phyloP scores from a whole-genome alignment of 257 asterid genomes.

The Solanum clarkiae region DNA sequence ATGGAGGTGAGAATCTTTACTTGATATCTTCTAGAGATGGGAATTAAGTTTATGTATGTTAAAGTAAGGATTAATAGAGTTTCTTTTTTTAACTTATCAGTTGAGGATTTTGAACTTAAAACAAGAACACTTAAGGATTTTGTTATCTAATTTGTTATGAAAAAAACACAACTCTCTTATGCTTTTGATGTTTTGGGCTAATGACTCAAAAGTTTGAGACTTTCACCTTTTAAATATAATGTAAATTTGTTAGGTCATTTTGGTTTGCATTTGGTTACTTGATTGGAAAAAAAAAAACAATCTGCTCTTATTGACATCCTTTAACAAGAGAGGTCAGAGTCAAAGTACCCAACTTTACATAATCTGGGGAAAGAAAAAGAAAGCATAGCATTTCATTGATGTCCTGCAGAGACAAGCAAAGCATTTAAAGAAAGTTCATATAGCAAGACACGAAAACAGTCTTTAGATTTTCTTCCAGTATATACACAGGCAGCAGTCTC shows the following conservation, averaged over 20 bases:
- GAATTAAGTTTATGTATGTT: conserved; percentile 15
- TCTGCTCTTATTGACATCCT: not conserved
- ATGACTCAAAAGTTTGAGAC: not conserved
- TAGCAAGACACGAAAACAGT: not conserved
- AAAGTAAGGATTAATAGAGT: not conserved
- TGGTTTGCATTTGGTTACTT: not conserved
- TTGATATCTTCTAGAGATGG: conserved; percentile 52
- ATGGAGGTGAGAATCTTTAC: conserved; percentile 59
- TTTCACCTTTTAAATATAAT: conserved; percentile 5
- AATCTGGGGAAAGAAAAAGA: not conserved
- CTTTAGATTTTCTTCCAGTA: not conserved
- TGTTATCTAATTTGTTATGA: conserved; percentile 6
- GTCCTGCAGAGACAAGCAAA: not conserved
- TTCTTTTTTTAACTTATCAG: too few species aligned
- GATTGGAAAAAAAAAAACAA: not conserved
- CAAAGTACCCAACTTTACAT: not conserved
- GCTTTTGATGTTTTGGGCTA: not conserved
- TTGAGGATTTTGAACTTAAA: not conserved
- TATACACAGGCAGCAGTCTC: not conserved
- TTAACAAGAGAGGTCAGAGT: not conserved
- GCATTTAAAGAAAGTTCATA: not conserved
- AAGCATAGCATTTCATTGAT: not conserved
- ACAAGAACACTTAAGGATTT: not conserved
- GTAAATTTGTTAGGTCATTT: conserved; percentile 18
- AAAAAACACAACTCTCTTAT: not conserved